A percentile compares a stretch with the other conserved stretches of the same genome.
These are phyloP conservation scores for Fusarium sororula DNA, from an alignment of 2,329 filamentous ascomycete genomes.

Conservation along the genomic window DNA sequence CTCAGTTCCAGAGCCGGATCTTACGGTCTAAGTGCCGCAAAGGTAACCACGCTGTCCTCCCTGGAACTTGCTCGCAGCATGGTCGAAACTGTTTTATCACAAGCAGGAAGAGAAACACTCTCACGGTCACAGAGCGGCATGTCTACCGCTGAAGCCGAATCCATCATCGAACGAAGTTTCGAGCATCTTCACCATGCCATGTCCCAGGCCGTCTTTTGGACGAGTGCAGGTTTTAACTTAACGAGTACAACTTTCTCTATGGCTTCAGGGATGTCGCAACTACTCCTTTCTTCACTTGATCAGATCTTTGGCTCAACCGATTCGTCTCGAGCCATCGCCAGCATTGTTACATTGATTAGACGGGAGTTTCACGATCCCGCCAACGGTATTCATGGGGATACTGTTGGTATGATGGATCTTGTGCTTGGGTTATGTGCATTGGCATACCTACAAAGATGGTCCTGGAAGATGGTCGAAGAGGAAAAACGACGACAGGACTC, in stretches of 20 bases:
- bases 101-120: conserved; percentile 62
- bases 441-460: conserved; percentile 68
- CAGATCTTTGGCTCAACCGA: conserved; percentile 75
- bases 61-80: conserved; percentile 65
- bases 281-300: conserved; percentile 68
- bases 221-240: conserved; percentile 67
- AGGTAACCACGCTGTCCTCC: conserved; percentile 65
- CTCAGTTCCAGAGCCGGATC: conserved; percentile 62
- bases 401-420: conserved; percentile 69
- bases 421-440: conserved; percentile 68
- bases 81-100: conserved; percentile 62
- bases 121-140: conserved; percentile 56
- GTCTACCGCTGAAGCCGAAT: conserved; percentile 63
- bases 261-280: conserved; percentile 65
- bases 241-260: conserved; percentile 64
- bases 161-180: conserved; percentile 64
- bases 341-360: conserved; percentile 70
- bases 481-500: conserved; percentile 57
- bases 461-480: conserved; percentile 60
- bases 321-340: conserved; percentile 72
- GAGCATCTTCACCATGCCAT: conserved; percentile 66
- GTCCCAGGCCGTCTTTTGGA: conserved; percentile 68
- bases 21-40: conserved; percentile 62
- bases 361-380: conserved; percentile 72
- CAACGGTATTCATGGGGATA: conserved; percentile 67